Conservation (phyloP, 2,329 filamentous ascomycete species). For the Calcarisporium arbuscula region DNA sequence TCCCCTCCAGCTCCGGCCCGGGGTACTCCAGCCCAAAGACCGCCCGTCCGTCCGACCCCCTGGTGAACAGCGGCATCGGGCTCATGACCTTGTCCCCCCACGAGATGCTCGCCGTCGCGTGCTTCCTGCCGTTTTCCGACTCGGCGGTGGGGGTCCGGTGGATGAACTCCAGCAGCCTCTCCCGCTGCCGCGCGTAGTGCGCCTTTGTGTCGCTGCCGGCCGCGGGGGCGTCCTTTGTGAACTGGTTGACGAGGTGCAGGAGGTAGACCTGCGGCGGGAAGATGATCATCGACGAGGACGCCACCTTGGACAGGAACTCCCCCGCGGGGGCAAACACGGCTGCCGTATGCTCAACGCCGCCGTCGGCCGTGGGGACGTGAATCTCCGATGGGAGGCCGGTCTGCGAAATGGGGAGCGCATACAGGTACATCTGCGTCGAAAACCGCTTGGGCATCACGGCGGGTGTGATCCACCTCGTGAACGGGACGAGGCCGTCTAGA, state of each 20-base stretch:
- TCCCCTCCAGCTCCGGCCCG: constrained; percentile 45
- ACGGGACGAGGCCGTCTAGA: constrained; percentile 63
- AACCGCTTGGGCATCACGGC: constrained; percentile 67
- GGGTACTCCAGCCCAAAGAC: constrained; percentile 54
- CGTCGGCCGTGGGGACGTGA: constrained; percentile 65
- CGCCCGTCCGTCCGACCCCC: constrained; percentile 36
- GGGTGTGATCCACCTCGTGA: constrained; percentile 90
- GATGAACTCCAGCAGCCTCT: constrained; percentile 49
- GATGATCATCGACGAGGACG: constrained; percentile 64
- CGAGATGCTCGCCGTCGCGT: constrained; percentile 38
- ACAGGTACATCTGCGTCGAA: constrained; percentile 95
- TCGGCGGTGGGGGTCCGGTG: constrained; percentile 33
- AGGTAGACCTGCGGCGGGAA: constrained; percentile 88
- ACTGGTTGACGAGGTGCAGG: constrained; percentile 50
- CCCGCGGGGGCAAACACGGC: constrained; percentile 68
- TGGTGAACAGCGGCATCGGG: constrained; percentile 41
- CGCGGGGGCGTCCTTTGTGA: constrained; percentile 34
- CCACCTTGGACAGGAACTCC: constrained; percentile 62
- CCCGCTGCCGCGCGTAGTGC: constrained; percentile 42
- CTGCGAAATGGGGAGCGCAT: constrained; percentile 61
- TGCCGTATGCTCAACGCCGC: constrained; percentile 59
- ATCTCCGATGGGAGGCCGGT: constrained; percentile 41
- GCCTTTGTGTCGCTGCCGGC: constrained; percentile 18
- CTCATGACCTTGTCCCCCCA: constrained; percentile 59
- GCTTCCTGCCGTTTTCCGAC: constrained; percentile 29